Evolutionary conservation across 192 early-diverging fungal species (phyloP).

Genomic region (Backusella morwellensis): DNA sequence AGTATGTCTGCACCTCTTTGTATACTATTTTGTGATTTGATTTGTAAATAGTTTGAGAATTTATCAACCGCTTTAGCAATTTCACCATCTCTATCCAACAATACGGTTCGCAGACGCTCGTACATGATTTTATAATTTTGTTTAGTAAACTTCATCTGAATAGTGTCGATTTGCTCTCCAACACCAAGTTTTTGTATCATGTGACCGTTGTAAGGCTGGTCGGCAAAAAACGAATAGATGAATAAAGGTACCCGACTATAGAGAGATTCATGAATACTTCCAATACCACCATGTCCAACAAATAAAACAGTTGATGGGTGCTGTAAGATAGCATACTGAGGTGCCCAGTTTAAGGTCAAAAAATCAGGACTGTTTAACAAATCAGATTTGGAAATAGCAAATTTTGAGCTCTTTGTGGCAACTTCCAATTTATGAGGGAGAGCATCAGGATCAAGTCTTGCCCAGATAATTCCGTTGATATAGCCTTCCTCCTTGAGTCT

Average conservation of each 20-base stretch:
- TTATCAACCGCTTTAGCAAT: background rate
- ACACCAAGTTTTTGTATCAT: background rate
- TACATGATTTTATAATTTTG: background rate
- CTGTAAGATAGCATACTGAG: conserved; percentile 31
- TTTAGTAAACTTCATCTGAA: background rate
- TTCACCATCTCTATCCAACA: background rate
- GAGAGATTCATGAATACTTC: conserved; percentile 29
- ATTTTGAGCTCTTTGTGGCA: background rate
- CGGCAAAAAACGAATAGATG: conserved; percentile 27
- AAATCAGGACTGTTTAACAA: background rate
- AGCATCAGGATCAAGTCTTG: background rate
- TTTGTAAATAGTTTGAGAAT: conserved; percentile 3
- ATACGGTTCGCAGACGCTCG: background rate
- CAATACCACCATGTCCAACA: conserved; percentile 29
- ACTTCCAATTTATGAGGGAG: background rate
- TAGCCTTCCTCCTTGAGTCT: background rate
- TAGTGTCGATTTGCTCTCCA: conserved; percentile 1
- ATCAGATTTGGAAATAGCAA: background rate
- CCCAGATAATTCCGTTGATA: conserved; percentile 40
- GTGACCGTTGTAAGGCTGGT: conserved; percentile 20
- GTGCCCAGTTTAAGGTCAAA: conserved; percentile 13
- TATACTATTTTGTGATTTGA: conserved; percentile 7
- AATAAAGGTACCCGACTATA: conserved; percentile 26
- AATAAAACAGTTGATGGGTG: conserved; percentile 29
- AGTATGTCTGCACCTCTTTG: conserved; percentile 15